These are phyloP conservation scores for Oryza rufipogon DNA, from an alignment of 176 grass and related monocot species.

Conservation along the genomic window DNA sequence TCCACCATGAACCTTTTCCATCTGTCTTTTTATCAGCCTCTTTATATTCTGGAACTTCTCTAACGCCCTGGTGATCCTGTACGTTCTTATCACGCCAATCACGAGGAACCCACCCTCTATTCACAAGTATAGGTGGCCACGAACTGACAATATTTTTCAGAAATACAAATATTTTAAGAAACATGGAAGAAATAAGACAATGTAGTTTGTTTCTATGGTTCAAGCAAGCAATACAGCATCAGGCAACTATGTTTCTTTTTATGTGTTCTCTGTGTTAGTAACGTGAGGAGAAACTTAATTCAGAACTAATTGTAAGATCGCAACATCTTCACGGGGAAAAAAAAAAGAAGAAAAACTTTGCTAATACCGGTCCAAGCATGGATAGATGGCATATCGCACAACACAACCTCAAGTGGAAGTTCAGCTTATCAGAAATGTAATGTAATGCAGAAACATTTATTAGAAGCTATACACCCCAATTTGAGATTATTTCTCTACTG, in stretches of 20 bases:
- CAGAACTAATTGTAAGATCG: neutral
- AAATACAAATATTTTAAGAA: slow-evolving; percentile 22
- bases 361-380: slow-evolving; percentile 1
- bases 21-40: slow-evolving; percentile 27
- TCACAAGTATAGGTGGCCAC: slow-evolving; percentile 86
- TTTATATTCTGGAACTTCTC: slow-evolving; percentile 48
- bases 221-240: neutral
- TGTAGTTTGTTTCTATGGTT: neutral
- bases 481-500: neutral
- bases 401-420: neutral
- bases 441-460: neutral
- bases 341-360: neutral
- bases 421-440: neutral
- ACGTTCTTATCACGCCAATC: slow-evolving; percentile 68
- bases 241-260: neutral
- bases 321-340: neutral
- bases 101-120: slow-evolving; percentile 96
- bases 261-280: neutral
- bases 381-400: slow-evolving; percentile 16
- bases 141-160: slow-evolving; percentile 76
- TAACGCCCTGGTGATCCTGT: slow-evolving; percentile 44
- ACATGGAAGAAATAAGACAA: slow-evolving; percentile 20
- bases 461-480: neutral
- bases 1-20: slow-evolving; percentile 78
- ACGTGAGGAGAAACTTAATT: slow-evolving; percentile 11